Conservation (phyloP, 2,329 filamentous ascomycete genomes). For the Ceratocystis smalleyi region DNA sequence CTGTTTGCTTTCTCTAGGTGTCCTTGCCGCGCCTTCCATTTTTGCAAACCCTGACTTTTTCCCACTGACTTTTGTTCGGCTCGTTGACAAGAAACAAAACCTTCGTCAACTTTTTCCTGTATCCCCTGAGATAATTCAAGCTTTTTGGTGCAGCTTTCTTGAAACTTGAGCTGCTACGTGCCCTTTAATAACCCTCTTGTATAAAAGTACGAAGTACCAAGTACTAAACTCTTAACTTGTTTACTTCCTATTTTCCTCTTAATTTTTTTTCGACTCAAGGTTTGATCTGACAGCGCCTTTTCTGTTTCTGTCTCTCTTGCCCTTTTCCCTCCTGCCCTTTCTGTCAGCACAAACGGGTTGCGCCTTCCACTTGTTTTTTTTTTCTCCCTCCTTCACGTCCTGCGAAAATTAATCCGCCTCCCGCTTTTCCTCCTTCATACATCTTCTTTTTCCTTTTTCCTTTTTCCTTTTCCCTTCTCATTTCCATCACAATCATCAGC, state of each 20-base stretch:
- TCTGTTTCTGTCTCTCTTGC: neutral
- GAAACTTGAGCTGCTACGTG: neutral
- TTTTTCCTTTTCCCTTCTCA: neutral
- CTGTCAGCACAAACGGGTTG: neutral
- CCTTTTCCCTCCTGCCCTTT: neutral
- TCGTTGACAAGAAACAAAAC: neutral
- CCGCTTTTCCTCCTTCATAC: neutral
- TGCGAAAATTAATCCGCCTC: neutral
- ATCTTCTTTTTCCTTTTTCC: conserved; percentile 5
- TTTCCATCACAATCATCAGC: neutral
- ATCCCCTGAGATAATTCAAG: neutral
- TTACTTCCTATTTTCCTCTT: neutral
- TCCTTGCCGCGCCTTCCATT: conserved; percentile 4
- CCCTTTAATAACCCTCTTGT: neutral
- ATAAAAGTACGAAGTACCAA: neutral
- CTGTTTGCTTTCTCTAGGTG: neutral
- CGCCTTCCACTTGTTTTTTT: conserved; percentile 5
- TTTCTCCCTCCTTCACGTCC: neutral
- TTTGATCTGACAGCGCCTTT: conserved; percentile 7
- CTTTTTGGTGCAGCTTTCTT: neutral
- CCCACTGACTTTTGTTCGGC: neutral
- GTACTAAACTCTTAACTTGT: neutral
- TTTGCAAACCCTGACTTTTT: neutral
- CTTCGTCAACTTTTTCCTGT: neutral
- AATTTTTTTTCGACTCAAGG: conserved; percentile 4